Percentiles rank a stretch among this genome's conserved stretches.
Evolutionary conservation across 164 flowering plant species (phyloP).

Genomic region (Kingdonia uniflora): DNA sequence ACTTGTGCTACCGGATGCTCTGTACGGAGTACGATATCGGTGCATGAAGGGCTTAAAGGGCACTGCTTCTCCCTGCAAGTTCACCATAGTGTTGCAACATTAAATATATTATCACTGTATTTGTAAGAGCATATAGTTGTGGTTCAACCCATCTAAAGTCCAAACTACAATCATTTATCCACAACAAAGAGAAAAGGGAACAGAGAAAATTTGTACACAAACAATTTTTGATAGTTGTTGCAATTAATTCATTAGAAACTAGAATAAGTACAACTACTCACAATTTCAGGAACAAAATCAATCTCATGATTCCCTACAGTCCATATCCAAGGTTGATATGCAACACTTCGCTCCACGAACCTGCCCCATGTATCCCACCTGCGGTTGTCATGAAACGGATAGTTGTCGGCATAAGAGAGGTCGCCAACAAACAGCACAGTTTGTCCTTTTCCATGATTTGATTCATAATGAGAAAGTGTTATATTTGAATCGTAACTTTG

Average conservation of each 20-base stretch:
- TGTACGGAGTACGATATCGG: slow-evolving; percentile 24
- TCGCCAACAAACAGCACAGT: slow-evolving; percentile 31
- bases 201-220: no score
- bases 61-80: slow-evolving; percentile 26
- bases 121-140: no score
- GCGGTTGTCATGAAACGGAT: slow-evolving; percentile 20
- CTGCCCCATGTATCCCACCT: slow-evolving; percentile 41
- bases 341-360: slow-evolving; percentile 28
- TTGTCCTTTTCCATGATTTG: slow-evolving; percentile 21
- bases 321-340: slow-evolving; percentile 44
- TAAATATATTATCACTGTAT: no score
- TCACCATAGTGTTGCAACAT: no score
- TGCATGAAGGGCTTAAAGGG: slow-evolving; percentile 27
- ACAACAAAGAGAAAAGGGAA: no score
- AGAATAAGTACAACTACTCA: slow-evolving; percentile 2
- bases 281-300: slow-evolving; percentile 30
- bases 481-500: slow-evolving; percentile 31
- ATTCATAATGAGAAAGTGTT: slow-evolving; percentile 26
- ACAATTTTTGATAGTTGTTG: no score
- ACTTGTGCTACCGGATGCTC: slow-evolving; percentile 18
- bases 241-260: background rate
- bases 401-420: slow-evolving; percentile 34
- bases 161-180: no score
- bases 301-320: slow-evolving; percentile 40
- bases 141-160: no score